Evolutionary conservation across 164 flowering plant genomes (phyloP).

Genomic region (Aristolochia fimbriata): DNA sequence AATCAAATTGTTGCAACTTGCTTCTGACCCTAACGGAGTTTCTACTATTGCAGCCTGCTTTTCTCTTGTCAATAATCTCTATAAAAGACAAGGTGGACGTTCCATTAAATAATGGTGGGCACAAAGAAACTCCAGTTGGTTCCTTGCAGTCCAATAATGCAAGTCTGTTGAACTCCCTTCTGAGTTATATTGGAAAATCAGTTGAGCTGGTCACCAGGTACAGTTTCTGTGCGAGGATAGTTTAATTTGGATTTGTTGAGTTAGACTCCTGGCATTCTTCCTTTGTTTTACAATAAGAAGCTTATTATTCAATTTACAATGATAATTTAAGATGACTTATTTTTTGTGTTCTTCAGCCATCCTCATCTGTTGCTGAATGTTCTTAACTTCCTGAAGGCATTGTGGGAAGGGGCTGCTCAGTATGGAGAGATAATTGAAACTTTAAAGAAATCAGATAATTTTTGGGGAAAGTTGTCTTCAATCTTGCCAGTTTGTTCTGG

Average conservation of each 20-base stretch:
- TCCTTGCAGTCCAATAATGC: conserved; percentile 15
- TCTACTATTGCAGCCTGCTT: conserved; percentile 59
- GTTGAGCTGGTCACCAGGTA: conserved; percentile 60
- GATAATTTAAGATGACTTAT: neutral
- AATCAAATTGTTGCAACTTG: neutral
- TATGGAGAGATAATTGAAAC: conserved; percentile 41
- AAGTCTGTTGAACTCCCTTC: conserved; percentile 33
- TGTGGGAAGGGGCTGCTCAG: conserved; percentile 81
- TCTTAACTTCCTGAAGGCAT: conserved; percentile 54
- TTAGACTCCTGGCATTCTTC: neutral
- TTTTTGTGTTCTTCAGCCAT: conserved; percentile 33
- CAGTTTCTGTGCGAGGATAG: neutral
- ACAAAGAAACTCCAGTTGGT: conserved; percentile 16
- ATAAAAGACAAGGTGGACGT: conserved; percentile 24
- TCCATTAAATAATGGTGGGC: conserved; percentile 10
- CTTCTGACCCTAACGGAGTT: neutral
- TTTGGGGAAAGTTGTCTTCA: conserved; percentile 52
- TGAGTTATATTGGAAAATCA: conserved; percentile 37
- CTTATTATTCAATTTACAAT: neutral
- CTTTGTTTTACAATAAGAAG: neutral
- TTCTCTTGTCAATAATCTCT: conserved; percentile 45
- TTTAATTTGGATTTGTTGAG: no score
- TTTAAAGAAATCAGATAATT: conserved; percentile 38
- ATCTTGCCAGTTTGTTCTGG: conserved; percentile 14
- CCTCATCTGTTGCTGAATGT: conserved; percentile 46